Base-by-base conservation (phyloP, 257 asterid species). In the Forsythia viridissima region DNA sequence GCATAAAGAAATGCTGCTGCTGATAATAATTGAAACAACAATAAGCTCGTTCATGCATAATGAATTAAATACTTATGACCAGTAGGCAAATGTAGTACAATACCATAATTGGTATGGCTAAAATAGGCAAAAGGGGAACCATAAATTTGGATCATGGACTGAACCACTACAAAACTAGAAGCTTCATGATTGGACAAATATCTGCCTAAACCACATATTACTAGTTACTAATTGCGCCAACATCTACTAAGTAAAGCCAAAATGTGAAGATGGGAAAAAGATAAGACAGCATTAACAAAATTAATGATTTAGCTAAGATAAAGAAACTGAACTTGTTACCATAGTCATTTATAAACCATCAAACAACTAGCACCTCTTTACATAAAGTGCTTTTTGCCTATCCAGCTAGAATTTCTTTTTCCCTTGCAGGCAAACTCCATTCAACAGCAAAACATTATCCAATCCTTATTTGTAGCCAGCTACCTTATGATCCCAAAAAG, bases 101-200 rank as follows among this genome's bases (percentile, higher is more conserved):
- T 1, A 11, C n/a, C 36, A 13, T 15, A 20, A 48, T 61, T 43
- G 52, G 71, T 46, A 63, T 24, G 36, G 21, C 67, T 65, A 48
- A 75, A 70, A 20, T 13, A 63, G 12, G 44, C 38, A 0, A 80
- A 74, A 70, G 73, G 43, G 68, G 39, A 66, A 51, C 68, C 67
- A 0, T 59, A 59, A 73, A 15, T 8, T 41, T 5, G 36, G 51
- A 72, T 40, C 70, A 36, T 12, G 40, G 5, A 57, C 63, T 16
- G 71, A 42, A 68, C 36, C 59, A 59, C 21, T 21, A 37, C 20
- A 55, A 59, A 40, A 39, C 76, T n/a, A n/a, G 76, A 61, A 70
- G 55, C 21, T 59, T 73, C 3, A 21, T 12, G 46, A 34, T 34
- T 36, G 44, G 65, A 30, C 73, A 36, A 7, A 74, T 40, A 81